These are phyloP conservation scores for Saposhnikovia divaricata DNA, from an alignment of 129 eudicot genomes.

Conservation along the genomic window DNA sequence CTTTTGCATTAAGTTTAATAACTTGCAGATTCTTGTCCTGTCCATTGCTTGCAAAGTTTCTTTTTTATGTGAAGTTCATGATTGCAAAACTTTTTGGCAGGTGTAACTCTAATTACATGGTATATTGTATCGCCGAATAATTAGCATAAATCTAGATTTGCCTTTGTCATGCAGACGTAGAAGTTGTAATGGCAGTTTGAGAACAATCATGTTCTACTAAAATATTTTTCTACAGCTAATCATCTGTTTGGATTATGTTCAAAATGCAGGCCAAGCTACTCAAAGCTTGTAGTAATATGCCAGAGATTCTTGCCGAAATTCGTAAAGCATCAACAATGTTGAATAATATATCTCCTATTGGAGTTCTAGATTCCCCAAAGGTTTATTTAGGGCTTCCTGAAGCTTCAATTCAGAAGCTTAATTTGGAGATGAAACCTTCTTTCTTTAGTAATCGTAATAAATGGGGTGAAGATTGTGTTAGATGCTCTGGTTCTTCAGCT, in stretches of 20 bases:
- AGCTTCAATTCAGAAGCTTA: too few species aligned
- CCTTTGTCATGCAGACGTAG: not conserved
- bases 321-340: too few species aligned
- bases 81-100: not conserved
- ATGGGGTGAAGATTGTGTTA: too few species aligned
- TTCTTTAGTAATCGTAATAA: too few species aligned
- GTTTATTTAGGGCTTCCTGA: too few species aligned
- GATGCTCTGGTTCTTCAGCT: too few species aligned
- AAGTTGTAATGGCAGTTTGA: not conserved
- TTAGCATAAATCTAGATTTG: not conserved
- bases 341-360: too few species aligned
- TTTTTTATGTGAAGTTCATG: not conserved
- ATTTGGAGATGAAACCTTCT: too few species aligned
- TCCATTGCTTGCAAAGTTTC: not conserved
- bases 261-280: conserved; percentile 64
- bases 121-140: too few species aligned
- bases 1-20: not conserved
- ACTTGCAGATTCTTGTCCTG: not conserved
- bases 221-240: not conserved
- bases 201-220: not conserved
- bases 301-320: conserved; percentile 70
- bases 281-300: conserved; percentile 77
- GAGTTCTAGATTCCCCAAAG: too few species aligned
- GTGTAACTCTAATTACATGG: not conserved
- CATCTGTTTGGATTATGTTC: not conserved